Evolutionary conservation across 805 yeast species (phyloP).

Genomic region (Candida fluviatilis): DNA sequence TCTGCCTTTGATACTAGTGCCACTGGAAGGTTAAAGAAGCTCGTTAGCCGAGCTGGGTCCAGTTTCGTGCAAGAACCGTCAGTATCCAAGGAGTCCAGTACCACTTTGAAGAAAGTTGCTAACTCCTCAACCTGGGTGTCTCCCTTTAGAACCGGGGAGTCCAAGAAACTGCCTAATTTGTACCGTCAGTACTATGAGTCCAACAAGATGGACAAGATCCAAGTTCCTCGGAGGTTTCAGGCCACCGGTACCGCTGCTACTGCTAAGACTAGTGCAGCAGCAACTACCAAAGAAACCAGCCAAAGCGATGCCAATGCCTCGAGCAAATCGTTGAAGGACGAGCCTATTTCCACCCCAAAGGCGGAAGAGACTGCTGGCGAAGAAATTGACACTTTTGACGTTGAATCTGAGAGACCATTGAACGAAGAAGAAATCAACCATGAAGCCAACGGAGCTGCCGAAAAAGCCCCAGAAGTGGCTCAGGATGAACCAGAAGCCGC

Average conservation of each 20-base stretch:
- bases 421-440: constrained; percentile 18
- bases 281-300: constrained; percentile 6
- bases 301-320: constrained; percentile 22
- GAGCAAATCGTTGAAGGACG: constrained; percentile 17
- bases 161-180: constrained; percentile 23
- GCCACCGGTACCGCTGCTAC: constrained; percentile 39
- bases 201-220: constrained; percentile 28
- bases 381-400: constrained; percentile 10
- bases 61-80: neutral
- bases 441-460: constrained; percentile 8
- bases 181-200: constrained; percentile 31
- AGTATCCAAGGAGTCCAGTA: neutral
- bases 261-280: constrained; percentile 17
- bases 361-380: constrained; percentile 9
- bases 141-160: constrained; percentile 31
- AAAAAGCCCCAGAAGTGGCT: constrained; percentile 10
- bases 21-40: constrained; percentile 6
- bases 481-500: too few species aligned
- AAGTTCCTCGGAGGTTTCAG: constrained; percentile 40
- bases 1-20: constrained; percentile 7
- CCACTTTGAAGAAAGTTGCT: constrained; percentile 24
- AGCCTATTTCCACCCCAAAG: constrained; percentile 6
- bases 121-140: constrained; percentile 36
- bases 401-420: constrained; percentile 10
- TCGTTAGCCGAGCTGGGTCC: neutral